Conservation (phyloP, 306 rosid genomes). For the Dalbergia cochinchinensis region DNA sequence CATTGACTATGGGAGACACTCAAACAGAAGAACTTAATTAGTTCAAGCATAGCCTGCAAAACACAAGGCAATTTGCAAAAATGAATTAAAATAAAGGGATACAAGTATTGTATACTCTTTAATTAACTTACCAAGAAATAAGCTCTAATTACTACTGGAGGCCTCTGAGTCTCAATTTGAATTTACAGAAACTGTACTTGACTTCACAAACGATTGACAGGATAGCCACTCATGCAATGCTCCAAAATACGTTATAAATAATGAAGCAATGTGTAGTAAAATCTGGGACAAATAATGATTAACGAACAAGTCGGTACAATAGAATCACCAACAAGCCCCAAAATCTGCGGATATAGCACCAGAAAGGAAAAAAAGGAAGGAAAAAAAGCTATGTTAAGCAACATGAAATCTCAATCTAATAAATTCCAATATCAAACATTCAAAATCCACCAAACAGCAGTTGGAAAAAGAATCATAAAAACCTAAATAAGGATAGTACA, state of each 20-base stretch:
- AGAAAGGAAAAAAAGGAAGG: conserved; percentile 35
- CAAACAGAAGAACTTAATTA: conserved; percentile 16
- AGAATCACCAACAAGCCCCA: conserved; percentile 63
- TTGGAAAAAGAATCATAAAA: conserved; percentile 31
- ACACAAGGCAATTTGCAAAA: conserved; percentile 12
- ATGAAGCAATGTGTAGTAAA: conserved; percentile 57
- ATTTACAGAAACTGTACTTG: conserved; percentile 67
- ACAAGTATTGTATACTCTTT: conserved; percentile 32
- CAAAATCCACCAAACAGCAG: conserved; percentile 21
- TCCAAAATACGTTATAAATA: conserved; percentile 57
- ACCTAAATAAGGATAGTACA: conserved; percentile 27
- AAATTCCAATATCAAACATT: conserved; percentile 14
- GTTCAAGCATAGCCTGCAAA: conserved; percentile 9
- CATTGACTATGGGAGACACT: conserved; percentile 11
- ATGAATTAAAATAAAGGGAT: conserved; percentile 20
- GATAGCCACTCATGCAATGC: conserved; percentile 65
- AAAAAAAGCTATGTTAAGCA: conserved; percentile 37
- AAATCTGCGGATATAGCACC: conserved; percentile 69
- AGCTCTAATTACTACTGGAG: conserved; percentile 68
- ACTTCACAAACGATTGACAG: conserved; percentile 75
- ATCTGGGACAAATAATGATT: conserved; percentile 59
- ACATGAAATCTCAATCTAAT: conserved; percentile 40
- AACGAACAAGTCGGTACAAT: conserved; percentile 55
- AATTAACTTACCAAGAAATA: conserved; percentile 77
- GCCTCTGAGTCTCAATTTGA: conserved; percentile 76